These are phyloP conservation scores for Candida ascalaphidarum DNA, from an alignment of 805 yeast genomes.

Conservation along the genomic window DNA sequence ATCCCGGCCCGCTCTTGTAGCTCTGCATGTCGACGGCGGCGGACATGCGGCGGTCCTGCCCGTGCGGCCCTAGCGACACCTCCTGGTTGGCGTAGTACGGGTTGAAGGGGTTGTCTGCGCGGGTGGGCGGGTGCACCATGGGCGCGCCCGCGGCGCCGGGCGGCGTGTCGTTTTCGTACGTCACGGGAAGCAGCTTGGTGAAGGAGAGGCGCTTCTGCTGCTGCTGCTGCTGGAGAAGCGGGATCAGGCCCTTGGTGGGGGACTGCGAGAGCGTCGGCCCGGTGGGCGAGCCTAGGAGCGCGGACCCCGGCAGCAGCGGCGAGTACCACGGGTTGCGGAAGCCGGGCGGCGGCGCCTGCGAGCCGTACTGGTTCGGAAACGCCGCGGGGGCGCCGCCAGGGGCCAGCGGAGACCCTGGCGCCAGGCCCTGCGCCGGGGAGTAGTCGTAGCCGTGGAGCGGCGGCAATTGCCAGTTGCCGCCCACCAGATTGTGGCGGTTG, in stretches of 20 bases:
- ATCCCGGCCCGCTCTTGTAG: no score
- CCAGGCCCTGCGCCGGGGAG: slow-evolving; percentile 1
- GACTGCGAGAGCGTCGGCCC: slow-evolving; percentile 9
- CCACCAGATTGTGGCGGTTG: slow-evolving; percentile 29
- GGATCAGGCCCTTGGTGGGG: slow-evolving; percentile 20
- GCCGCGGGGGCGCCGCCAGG: background rate
- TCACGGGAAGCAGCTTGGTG: slow-evolving; percentile 40
- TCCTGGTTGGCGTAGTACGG: slow-evolving; percentile 33
- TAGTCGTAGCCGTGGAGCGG: slow-evolving; percentile 14
- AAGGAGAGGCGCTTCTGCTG: slow-evolving; percentile 24
- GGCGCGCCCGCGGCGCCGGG: slow-evolving; percentile 14
- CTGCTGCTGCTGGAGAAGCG: slow-evolving; percentile 19
- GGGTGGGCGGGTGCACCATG: slow-evolving; percentile 33
- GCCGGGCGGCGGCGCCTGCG: slow-evolving; percentile 13
- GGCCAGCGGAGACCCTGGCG: slow-evolving; percentile 19
- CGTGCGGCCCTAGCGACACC: slow-evolving; percentile 15
- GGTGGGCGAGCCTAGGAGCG: no score
- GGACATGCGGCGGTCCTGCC: slow-evolving; percentile 28
- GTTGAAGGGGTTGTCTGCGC: slow-evolving; percentile 38
- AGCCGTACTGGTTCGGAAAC: slow-evolving; percentile 1
- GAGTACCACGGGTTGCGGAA: slow-evolving; percentile 39
- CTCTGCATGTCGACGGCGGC: no score
- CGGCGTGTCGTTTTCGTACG: slow-evolving; percentile 36
- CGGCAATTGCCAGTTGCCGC: slow-evolving; percentile 30
- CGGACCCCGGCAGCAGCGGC: slow-evolving; percentile 7